Percentiles rank a stretch among this genome's conserved stretches.
Evolutionary conservation across 108 stramenopile species (phyloP).

Genomic region (Chaetoceros muelleri): DNA sequence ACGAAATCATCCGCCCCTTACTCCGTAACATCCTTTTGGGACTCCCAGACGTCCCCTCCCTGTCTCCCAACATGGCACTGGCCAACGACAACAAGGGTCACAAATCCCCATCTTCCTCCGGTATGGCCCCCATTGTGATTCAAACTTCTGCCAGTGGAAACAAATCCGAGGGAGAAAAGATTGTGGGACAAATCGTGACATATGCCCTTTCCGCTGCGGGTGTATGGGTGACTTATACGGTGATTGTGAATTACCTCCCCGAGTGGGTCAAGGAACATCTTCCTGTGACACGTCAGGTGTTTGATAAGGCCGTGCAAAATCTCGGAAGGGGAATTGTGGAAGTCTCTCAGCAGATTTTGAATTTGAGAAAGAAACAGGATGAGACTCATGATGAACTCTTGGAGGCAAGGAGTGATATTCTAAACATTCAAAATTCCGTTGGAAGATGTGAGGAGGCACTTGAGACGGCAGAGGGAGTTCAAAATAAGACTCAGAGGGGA

Average conservation of each 20-base stretch:
- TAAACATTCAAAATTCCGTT: conserved; percentile 7
- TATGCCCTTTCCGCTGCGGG: conserved; percentile 13
- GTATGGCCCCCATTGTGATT: conserved; percentile 5
- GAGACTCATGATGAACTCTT: conserved; percentile 34
- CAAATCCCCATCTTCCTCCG: neutral
- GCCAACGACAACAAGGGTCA: neutral
- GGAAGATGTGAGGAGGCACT: conserved; percentile 19
- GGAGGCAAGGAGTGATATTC: conserved; percentile 22
- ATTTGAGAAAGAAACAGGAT: conserved; percentile 35
- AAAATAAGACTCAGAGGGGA: conserved; percentile 21
- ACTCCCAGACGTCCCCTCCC: conserved; percentile 1
- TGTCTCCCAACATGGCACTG: conserved; percentile 19
- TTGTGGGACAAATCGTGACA: neutral
- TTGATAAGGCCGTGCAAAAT: conserved; percentile 49
- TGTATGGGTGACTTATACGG: conserved; percentile 51
- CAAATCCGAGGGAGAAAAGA: neutral
- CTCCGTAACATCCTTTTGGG: neutral
- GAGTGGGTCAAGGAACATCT: conserved; percentile 52
- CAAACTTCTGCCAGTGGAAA: conserved; percentile 8
- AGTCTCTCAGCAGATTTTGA: conserved; percentile 48
- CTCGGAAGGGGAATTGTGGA: conserved; percentile 53
- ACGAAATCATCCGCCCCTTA: conserved; percentile 3
- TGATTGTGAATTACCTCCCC: conserved; percentile 43
- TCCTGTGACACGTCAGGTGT: conserved; percentile 62
- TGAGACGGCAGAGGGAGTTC: conserved; percentile 7